Evolutionary conservation across 306 rosid genomes (phyloP), one percentile per base, ranked within the genome.

Genomic region (Vigna angularis): DNA sequence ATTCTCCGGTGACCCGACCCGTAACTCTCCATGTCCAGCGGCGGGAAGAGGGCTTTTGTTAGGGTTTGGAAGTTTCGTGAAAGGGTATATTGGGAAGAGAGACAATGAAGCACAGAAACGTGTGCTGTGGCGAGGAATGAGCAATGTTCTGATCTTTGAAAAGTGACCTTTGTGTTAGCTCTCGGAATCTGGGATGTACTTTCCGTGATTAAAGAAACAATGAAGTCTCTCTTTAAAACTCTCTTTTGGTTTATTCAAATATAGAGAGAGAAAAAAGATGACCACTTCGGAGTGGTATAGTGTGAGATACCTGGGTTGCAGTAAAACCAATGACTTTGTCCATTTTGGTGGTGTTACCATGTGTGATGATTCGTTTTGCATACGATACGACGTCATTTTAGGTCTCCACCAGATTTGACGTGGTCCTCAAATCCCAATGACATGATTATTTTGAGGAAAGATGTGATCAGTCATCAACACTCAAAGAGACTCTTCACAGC

Each of bases 1-100:
- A 76, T 36, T 78, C 85, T 79, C 65, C 40, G 18, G 5, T 34
- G 17, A 14, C 73, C 80, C 40, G 84, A 78, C 28, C 85, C 87
- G 64, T 53, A 55, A 28, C 83, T 85, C 36, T 82, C 83, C 96
- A 88, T 88, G 30, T 38, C 16, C 30, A 5, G 71, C 57, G 6
- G 66, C 17, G 66, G 28, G 18, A 32, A 24, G 22, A 32, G 22
- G 58, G 24, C 0, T 28, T 72, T 32, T 52, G 7, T 17, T 72
- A 76, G 74, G 79, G 75, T 70, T 62, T 14, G 40, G 51, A 64
- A 36, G 9, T 63, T 71, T 75, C 67, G 14, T 52, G 77, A 80
- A 49, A 0, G 85, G 89, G 85, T 49, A 77, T 80, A 53, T 51
- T 62, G 66, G 81, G 81, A 62, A 77, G 47, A 49, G 20, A 51